phyloP scores from a whole-genome alignment of 257 asterid genomes.

The Rubia yunnanensis region DNA sequence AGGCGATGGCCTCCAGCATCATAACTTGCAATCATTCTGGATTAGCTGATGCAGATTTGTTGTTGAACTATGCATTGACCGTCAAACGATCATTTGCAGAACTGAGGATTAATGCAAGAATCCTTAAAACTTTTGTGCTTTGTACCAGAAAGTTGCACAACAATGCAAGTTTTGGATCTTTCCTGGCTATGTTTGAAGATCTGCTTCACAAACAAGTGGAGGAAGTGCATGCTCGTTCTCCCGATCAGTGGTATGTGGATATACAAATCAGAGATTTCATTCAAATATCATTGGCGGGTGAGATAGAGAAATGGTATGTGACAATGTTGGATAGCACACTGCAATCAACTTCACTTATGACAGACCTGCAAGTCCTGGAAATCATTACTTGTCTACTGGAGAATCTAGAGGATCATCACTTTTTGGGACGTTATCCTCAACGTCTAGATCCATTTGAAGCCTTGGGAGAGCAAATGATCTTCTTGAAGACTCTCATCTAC shows the following conservation, averaged over 20 bases:
- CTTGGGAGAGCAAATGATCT: not conserved
- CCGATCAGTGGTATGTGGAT: too few species aligned
- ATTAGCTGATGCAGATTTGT: too few species aligned
- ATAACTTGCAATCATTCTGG: too few species aligned
- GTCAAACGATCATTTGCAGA: too few species aligned
- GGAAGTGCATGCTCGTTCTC: too few species aligned
- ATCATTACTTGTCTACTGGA: not conserved
- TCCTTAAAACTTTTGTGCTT: not conserved
- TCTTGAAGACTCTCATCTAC: not conserved
- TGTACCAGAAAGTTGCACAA: not conserved
- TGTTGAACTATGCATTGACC: too few species aligned
- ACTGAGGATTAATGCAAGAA: too few species aligned
- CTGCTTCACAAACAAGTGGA: not conserved
- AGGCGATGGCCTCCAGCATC: too few species aligned
- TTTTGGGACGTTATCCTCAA: too few species aligned
- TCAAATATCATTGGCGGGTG: not conserved
- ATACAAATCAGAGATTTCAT: too few species aligned
- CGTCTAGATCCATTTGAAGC: not conserved
- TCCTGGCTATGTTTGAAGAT: not conserved
- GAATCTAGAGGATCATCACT: not conserved
- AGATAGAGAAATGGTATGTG: not conserved
- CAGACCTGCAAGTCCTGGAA: not conserved
- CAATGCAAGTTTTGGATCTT: not conserved
- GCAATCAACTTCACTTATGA: not conserved
- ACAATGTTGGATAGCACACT: not conserved